Base-by-base conservation (phyloP, 2,329 filamentous ascomycete species). In the Stagonosporopsis cucurbitacearum region DNA sequence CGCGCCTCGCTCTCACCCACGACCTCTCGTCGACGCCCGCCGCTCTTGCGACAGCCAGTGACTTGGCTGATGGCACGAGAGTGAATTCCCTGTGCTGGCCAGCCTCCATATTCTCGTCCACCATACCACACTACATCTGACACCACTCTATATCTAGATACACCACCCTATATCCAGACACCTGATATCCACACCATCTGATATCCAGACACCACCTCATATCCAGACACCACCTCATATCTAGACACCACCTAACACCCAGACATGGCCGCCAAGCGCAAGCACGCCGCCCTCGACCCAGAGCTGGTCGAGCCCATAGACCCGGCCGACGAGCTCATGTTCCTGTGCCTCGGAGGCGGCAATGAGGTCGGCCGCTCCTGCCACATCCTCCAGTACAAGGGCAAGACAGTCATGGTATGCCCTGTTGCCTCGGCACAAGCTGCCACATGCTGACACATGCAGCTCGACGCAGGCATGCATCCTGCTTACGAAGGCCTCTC, bases 371-470 rank as follows among this genome's bases (percentile, higher is more conserved):
- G 95, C 50, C 85, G 95, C 64, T 98, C 95, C 64, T 98, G 95
- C 77, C 95, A 99, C 75, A 96, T 99, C 67, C 88, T 99, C 57
- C 92, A 98, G 72, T 99, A 99, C 84, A 99, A 98, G 79, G 95
- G 95, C 59, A 99, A 99, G 78, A 98, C 94, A 6, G 92, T 99
- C 65, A 99, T 99, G 95, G 92, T 96, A 81, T 66, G 86, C n/a
- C n/a, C n/a, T n/a, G n/a, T n/a, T 74, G 49, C 17, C 22, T 48
- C n/a, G 5, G 15, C 39, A 20, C n/a, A 6, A 20, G 13, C 22
- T 25, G 41, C 19, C 50, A 37, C 3, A 40, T 59, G 62, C 68
- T 76, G 58, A 75, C 57, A 19, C 12, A 28, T 2, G 54, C 73
- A 96, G 92, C 91, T 99, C 66, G 95, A 99, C 80, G 95, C 95